Evolutionary conservation across 176 grass and related monocot species (phyloP), one percentile per base, ranked within the genome.

Genomic region (Miscanthus lutarioriparius): DNA sequence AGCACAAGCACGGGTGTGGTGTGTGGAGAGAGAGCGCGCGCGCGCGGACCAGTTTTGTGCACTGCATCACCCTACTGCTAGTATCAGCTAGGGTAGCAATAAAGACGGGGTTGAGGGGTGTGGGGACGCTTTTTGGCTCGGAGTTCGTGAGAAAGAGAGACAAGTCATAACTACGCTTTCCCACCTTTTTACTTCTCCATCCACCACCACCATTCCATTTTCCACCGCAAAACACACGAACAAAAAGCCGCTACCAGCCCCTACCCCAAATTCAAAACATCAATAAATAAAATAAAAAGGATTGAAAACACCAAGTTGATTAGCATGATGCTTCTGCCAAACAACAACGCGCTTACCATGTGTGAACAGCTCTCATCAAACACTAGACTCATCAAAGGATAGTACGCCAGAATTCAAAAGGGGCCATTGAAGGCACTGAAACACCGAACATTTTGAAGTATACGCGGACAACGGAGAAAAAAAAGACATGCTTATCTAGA

Each of bases 131-230:
- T 67, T 54, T 65, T 37, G 76, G 82, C 54, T 90, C 41, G 88
- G 88, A 72, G 54, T 64, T 65, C 66, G 88, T 82, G 79, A 90
- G 49, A 59, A 59, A 71, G 67, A 67, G 82, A 39, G 76, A 79
- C 36, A 69, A 64, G 83, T 76, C 77, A 54, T 85, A 85, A 63
- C 78, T 86, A 54, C 79, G 61, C 74, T 67, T 84, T 90, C 75
- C 64, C 73, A 70, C 15, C 71, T 33, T 83, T 83, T 72, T 59
- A 77, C 83, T 35, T 38, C 54, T 63, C 38, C 36, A 54, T 84
- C 72, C 81, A 73, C 26, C 53, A 16, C 37, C 58, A 26, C 49
- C 8, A 43, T 43, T 43, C 58, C 82, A 76, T 56, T 61, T 28
- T 28, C 62, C 62, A 64, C 44, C 64, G 62, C 66, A 58, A 70